Conservation (phyloP, 139 green algal species). For the Astrephomene gubernaculifera region DNA sequence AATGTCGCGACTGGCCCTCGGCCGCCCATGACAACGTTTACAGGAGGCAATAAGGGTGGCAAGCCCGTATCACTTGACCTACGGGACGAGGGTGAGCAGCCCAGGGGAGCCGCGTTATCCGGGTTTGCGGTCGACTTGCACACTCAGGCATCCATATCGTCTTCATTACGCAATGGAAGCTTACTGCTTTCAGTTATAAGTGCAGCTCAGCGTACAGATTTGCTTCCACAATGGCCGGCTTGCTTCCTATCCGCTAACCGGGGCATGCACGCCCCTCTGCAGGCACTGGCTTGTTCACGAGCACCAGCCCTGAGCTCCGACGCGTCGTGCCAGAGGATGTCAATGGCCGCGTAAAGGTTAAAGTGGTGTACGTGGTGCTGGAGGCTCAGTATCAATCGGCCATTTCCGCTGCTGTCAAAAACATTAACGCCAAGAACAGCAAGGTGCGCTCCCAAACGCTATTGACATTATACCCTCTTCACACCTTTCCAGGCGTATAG, state of each 20-base stretch:
- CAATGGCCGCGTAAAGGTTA: slow-evolving; percentile 77
- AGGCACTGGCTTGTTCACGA: slow-evolving; percentile 91
- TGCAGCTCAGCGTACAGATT: no score
- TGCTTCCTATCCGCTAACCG: no score
- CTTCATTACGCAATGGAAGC: no score
- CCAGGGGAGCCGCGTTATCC: no score
- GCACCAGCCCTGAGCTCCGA: slow-evolving; percentile 90
- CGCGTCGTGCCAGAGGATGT: slow-evolving; percentile 79
- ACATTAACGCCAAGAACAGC: slow-evolving; percentile 91
- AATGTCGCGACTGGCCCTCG: slow-evolving; percentile 67
- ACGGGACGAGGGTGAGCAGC: slow-evolving; percentile 56
- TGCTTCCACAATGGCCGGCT: no score
- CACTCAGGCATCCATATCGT: no score
- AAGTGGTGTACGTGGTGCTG: slow-evolving; percentile 98
- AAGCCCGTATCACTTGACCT: slow-evolving; percentile 65
- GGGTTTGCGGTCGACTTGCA: no score
- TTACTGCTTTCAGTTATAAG: no score
- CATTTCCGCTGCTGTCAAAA: slow-evolving; percentile 85
- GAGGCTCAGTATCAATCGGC: slow-evolving; percentile 99
- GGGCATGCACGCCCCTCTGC: no score
- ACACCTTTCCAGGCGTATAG: no score
- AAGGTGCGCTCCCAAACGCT: slow-evolving; percentile 52
- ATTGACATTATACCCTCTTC: no score
- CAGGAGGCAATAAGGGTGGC: slow-evolving; percentile 15
- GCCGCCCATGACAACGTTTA: slow-evolving; percentile 53